These are phyloP conservation scores for Gaeumannomyces tritici DNA, from an alignment of 2,329 filamentous ascomycete genomes.

Conservation along the genomic window DNA sequence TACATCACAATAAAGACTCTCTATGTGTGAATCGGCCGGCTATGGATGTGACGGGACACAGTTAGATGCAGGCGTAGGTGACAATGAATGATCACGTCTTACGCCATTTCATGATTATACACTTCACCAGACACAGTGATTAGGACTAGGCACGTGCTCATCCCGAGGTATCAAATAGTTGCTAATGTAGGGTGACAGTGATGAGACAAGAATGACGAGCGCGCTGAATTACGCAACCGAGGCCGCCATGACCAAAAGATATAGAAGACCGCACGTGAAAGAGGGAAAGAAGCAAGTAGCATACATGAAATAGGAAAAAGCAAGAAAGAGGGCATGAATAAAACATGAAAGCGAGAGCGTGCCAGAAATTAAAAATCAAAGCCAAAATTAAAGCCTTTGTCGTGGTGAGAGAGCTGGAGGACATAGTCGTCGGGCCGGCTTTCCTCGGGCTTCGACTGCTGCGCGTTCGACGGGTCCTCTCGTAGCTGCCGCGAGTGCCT, in stretches of 20 bases:
- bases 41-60: no score
- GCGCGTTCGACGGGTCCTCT: not conserved
- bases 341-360: not conserved
- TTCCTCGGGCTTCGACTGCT: not conserved
- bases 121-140: no score
- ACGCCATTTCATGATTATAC: no score
- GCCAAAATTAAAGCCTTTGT: not conserved
- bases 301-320: not conserved
- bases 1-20: not conserved
- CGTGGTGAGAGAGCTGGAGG: not conserved
- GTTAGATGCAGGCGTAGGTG: no score
- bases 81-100: not conserved
- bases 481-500: not conserved
- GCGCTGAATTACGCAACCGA: no score
- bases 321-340: not conserved
- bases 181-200: no score
- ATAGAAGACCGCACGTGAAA: no score
- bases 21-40: no score
- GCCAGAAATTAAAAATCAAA: not conserved
- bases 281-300: not conserved
- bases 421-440: not conserved
- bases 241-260: no score
- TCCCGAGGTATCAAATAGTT: no score
- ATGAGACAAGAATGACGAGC: no score
- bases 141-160: no score